Percentiles rank a stretch among this genome's conserved stretches.
Conservation (phyloP, 2,329 filamentous ascomycete species). For the Aureobasidium sp. region DNA sequence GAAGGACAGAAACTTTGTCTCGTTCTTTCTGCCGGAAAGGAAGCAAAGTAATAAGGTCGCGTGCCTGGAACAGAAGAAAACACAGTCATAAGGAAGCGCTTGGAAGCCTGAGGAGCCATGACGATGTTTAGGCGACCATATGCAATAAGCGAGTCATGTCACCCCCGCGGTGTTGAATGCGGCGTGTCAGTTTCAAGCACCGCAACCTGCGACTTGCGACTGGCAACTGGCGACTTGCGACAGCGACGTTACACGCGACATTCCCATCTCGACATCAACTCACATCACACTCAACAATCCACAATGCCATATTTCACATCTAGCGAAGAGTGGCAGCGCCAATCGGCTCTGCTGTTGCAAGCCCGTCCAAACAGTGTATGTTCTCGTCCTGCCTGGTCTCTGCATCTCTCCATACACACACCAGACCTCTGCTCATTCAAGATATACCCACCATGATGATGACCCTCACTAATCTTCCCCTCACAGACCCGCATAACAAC, state of each 20-base stretch:
- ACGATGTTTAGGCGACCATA: neutral
- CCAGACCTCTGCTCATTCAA: no score
- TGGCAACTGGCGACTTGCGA: neutral
- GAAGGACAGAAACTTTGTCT: neutral
- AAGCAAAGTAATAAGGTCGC: neutral
- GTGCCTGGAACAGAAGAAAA: neutral
- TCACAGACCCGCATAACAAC: slow-evolving; percentile 80
- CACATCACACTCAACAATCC: neutral
- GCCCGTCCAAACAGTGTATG: slow-evolving; percentile 77
- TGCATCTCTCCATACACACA: no score
- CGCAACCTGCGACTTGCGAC: no score
- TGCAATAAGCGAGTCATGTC: neutral
- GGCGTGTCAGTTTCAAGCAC: no score
- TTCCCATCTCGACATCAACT: neutral
- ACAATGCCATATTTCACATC: slow-evolving; percentile 73
- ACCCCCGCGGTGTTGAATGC: neutral
- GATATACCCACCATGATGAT: no score
- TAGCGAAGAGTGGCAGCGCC: slow-evolving; percentile 84
- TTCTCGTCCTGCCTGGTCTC: slow-evolving; percentile 17
- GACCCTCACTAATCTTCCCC: neutral
- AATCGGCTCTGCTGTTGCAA: slow-evolving; percentile 77
- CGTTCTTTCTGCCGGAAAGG: no score
- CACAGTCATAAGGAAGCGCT: neutral
- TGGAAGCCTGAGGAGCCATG: neutral
- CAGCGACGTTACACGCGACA: neutral